These are phyloP conservation scores for Phialophora macrospora DNA, from an alignment of 2,329 filamentous ascomycete genomes.

Conservation along the genomic window DNA sequence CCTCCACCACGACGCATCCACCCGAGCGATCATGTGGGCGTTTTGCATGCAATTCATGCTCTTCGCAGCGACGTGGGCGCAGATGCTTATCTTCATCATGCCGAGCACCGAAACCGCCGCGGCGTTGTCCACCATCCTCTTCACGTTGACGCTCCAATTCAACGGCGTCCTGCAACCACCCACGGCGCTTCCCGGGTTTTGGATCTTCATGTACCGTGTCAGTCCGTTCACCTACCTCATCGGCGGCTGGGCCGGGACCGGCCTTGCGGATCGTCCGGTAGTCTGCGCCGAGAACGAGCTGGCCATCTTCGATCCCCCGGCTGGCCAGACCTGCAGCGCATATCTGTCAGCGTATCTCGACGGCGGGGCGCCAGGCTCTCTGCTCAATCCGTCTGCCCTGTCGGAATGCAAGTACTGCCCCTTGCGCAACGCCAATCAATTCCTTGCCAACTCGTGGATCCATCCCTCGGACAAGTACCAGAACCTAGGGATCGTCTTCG, in stretches of 20 bases:
- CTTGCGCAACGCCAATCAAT: constrained; percentile 47
- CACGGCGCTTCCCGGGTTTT: constrained; percentile 66
- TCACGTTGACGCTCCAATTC: constrained; percentile 75
- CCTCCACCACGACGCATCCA: constrained; percentile 58
- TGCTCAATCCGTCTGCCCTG: constrained; percentile 65
- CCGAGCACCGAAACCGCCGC: constrained; percentile 69
- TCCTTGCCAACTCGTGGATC: constrained; percentile 53
- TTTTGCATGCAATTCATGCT: constrained; percentile 75
- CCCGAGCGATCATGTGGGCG: constrained; percentile 52
- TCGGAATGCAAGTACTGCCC: constrained; percentile 64
- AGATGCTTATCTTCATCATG: constrained; percentile 78
- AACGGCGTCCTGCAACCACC: constrained; percentile 72
- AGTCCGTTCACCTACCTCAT: constrained; percentile 84
- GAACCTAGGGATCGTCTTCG: constrained; percentile 69
- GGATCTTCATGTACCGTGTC: constrained; percentile 80
- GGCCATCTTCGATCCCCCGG: constrained; percentile 53
- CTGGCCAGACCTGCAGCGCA: constrained; percentile 60
- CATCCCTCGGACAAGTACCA: constrained; percentile 67
- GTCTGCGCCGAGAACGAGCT: constrained; percentile 70
- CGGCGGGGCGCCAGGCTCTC: constrained; percentile 54
- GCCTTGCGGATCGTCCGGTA: constrained; percentile 69
- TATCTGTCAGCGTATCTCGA: constrained; percentile 60
- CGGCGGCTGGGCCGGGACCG: constrained; percentile 70
- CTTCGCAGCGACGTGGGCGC: constrained; percentile 73
- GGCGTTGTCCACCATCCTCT: constrained; percentile 76